Evolutionary conservation across 2,329 filamentous ascomycete species (phyloP).

Genomic region (Penicillium verrucosum): DNA sequence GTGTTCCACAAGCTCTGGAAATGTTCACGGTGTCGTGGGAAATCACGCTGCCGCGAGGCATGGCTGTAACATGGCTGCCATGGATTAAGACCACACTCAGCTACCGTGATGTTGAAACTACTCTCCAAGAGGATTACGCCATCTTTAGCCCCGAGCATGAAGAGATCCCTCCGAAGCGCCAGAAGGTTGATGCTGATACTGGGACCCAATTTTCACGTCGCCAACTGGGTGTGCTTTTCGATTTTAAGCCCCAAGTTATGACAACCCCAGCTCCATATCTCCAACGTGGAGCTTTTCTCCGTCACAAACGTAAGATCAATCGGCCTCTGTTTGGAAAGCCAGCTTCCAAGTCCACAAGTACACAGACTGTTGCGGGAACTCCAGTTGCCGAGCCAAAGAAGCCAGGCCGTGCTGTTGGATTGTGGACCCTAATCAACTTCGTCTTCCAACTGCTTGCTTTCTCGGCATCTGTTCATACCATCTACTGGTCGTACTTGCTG

Average conservation of each 20-base stretch:
- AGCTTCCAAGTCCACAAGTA: neutral
- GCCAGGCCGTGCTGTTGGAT: neutral
- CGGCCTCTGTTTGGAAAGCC: neutral
- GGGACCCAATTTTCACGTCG: neutral
- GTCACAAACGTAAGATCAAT: too few species aligned
- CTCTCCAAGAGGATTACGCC: slow-evolving; percentile 4
- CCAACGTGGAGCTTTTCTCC: neutral
- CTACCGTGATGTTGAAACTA: neutral
- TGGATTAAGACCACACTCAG: slow-evolving; percentile 18
- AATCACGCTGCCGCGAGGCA: slow-evolving; percentile 9
- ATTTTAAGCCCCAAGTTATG: neutral
- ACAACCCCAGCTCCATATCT: neutral
- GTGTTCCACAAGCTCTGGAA: slow-evolving; percentile 22
- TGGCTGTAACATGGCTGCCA: slow-evolving; percentile 26
- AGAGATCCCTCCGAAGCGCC: neutral
- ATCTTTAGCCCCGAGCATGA: neutral
- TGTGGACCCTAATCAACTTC: neutral
- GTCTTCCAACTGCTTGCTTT: neutral
- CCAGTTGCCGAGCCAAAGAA: neutral
- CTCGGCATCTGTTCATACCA: neutral
- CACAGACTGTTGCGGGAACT: neutral
- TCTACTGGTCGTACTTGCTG: neutral
- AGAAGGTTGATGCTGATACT: neutral
- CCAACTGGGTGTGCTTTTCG: neutral
- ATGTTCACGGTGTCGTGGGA: slow-evolving; percentile 30